Evolutionary conservation across 2,329 filamentous ascomycete genomes (phyloP).

Genomic region (Thelonectria discophora): DNA sequence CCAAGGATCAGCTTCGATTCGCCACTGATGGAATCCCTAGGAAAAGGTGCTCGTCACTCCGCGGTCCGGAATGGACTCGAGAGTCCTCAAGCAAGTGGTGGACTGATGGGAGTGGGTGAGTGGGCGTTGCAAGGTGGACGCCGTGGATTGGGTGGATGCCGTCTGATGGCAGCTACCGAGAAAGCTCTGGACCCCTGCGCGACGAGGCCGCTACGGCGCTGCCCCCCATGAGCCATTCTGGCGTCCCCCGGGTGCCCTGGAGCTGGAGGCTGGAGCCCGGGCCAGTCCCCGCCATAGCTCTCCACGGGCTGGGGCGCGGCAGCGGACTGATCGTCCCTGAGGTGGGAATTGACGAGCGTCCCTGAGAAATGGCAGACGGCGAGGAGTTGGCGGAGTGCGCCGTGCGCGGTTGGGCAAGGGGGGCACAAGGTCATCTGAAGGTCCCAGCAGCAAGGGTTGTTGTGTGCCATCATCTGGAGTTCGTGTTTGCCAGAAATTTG

Average conservation of each 20-base stretch:
- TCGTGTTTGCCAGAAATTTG: slow-evolving; percentile 15
- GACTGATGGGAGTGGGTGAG: slow-evolving; percentile 10
- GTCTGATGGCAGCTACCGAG: slow-evolving; percentile 28
- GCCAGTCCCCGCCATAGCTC: slow-evolving; percentile 40
- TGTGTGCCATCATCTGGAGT: slow-evolving; percentile 6
- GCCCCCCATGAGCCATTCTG: slow-evolving; percentile 31
- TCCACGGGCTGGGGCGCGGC: slow-evolving; percentile 34
- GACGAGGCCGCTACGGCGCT: slow-evolving; percentile 14
- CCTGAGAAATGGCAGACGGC: slow-evolving; percentile 15
- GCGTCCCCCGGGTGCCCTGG: slow-evolving; percentile 25
- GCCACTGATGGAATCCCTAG: slow-evolving; percentile 23
- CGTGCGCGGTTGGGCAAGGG: slow-evolving; percentile 5
- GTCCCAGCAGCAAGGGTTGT: slow-evolving; percentile 8
- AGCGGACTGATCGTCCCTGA: slow-evolving; percentile 33
- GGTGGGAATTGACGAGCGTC: slow-evolving; percentile 25
- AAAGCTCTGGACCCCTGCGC: slow-evolving; percentile 37
- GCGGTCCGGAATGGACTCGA: slow-evolving; percentile 2
- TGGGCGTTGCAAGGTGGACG: slow-evolving; percentile 28
- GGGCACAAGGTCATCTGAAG: slow-evolving; percentile 25
- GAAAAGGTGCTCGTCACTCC: slow-evolving; percentile 12
- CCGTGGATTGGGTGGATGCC: slow-evolving; percentile 8
- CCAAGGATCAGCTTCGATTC: slow-evolving; percentile 20
- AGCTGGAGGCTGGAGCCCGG: slow-evolving; percentile 21
- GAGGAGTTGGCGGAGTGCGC: slow-evolving; percentile 17
- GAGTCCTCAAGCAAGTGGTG: neutral